Evolutionary conservation across 192 early-diverging fungal species (phyloP).

Genomic region (Gaertneriomyces sp.): DNA sequence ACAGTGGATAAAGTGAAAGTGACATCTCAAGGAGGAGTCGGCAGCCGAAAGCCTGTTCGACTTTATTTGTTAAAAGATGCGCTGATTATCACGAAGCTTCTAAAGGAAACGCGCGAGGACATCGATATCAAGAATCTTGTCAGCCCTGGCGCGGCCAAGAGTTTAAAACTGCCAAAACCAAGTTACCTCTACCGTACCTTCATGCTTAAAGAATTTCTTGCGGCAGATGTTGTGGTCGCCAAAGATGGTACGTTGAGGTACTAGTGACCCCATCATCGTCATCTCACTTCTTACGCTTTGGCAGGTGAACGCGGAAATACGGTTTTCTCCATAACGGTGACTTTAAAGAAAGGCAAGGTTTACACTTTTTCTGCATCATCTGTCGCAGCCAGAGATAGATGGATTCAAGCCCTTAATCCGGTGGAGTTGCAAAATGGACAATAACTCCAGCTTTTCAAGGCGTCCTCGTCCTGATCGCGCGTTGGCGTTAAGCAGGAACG

Average conservation of each 20-base stretch:
- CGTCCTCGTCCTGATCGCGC: no score
- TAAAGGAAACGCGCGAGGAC: constrained; percentile 11
- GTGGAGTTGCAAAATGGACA: no score
- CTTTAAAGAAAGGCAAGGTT: constrained; percentile 26
- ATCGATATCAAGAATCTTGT: constrained; percentile 6
- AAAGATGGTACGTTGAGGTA: constrained; percentile 14
- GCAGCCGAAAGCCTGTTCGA: constrained; percentile 14
- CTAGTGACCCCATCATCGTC: neutral
- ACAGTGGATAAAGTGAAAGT: constrained; percentile 27
- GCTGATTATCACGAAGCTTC: constrained; percentile 20
- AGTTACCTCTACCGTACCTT: constrained; percentile 21
- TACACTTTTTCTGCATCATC: constrained; percentile 13
- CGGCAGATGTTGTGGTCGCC: constrained; percentile 3
- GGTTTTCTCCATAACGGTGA: constrained; percentile 20
- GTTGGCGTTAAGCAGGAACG: no score
- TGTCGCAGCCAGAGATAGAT: constrained; percentile 11
- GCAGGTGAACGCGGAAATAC: constrained; percentile 20
- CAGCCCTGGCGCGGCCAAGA: constrained; percentile 1
- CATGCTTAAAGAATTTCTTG: constrained; percentile 23
- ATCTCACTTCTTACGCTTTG: neutral
- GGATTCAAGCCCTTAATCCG: constrained; percentile 16
- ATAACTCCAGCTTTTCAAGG: no score
- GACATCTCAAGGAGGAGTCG: constrained; percentile 6
- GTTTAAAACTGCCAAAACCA: constrained; percentile 20
- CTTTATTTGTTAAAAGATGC: constrained; percentile 27